Evolutionary conservation across 306 rosid genomes (phyloP).

Genomic region (Purshia tridentata): DNA sequence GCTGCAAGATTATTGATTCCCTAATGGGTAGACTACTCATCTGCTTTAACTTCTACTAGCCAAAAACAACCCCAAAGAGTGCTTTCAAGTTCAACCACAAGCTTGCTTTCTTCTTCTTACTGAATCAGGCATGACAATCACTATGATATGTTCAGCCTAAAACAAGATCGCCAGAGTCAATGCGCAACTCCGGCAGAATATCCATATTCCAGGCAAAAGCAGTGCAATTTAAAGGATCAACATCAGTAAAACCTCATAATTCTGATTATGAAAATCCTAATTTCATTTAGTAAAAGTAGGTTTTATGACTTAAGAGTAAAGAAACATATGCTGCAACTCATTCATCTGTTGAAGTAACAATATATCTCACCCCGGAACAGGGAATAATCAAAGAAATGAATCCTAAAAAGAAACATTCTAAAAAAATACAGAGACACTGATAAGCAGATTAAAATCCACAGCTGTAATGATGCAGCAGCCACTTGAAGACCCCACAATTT

Average conservation of each 20-base stretch:
- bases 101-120: too few species aligned
- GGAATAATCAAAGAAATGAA: constrained; percentile 9
- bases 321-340: not conserved
- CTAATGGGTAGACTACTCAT: too few species aligned
- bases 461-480: constrained; percentile 10
- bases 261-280: not conserved
- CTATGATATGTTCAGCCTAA: too few species aligned
- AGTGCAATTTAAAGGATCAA: not conserved
- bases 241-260: not conserved
- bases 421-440: constrained; percentile 15
- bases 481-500: constrained; percentile 20
- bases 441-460: constrained; percentile 15
- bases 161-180: too few species aligned
- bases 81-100: too few species aligned
- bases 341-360: not conserved
- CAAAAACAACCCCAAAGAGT: too few species aligned
- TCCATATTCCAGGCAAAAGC: not conserved
- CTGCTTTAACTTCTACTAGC: too few species aligned
- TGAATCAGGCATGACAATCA: too few species aligned
- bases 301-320: not conserved
- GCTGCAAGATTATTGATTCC: too few species aligned
- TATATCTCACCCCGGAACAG: constrained; percentile 23
- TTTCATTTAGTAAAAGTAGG: not conserved
- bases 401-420: constrained; percentile 12
- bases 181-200: too few species aligned